Evolutionary conservation across 805 yeast species (phyloP).

Genomic region (Yarrowia porcina): DNA sequence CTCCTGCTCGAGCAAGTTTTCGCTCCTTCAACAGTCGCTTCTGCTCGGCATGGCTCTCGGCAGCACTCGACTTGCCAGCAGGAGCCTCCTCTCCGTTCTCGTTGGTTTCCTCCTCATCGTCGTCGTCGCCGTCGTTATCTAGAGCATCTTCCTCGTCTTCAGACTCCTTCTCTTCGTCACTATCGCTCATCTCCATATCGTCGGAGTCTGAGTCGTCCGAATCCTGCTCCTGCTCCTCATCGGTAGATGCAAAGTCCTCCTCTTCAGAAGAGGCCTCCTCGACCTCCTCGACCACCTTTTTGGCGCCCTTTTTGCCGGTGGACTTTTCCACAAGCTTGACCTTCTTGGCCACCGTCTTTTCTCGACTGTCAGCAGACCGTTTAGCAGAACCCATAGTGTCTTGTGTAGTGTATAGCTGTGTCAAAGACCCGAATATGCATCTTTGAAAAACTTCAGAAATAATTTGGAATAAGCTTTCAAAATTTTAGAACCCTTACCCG

Average conservation of each 20-base stretch:
- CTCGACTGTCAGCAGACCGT: slow-evolving; percentile 21
- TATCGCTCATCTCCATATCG: slow-evolving; percentile 10
- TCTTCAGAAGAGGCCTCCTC: slow-evolving; percentile 1
- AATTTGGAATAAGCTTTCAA: slow-evolving; percentile 15
- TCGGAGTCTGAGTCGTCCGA: slow-evolving; percentile 27
- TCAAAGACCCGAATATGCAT: not conserved
- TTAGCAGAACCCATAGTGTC: slow-evolving; percentile 16
- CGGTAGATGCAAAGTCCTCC: slow-evolving; percentile 22
- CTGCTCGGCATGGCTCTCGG: slow-evolving; percentile 79
- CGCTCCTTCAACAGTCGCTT: slow-evolving; percentile 73
- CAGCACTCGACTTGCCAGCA: slow-evolving; percentile 44
- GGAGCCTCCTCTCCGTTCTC: slow-evolving; percentile 36
- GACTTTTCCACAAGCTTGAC: slow-evolving; percentile 11
- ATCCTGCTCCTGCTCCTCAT: slow-evolving; percentile 14
- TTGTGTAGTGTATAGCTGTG: not conserved
- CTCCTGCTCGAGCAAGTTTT: slow-evolving; percentile 83
- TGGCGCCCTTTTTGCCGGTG: slow-evolving; percentile 7
- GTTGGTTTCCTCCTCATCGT: slow-evolving; percentile 38
- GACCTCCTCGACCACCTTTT: slow-evolving; percentile 6
- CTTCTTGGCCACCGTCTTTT: slow-evolving; percentile 16
- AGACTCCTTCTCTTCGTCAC: slow-evolving; percentile 26
- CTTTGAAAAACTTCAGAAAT: slow-evolving; percentile 13
- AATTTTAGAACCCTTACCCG: slow-evolving; percentile 18
- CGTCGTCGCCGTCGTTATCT: slow-evolving; percentile 30
- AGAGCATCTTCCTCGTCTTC: slow-evolving; percentile 31